Evolutionary conservation across 2,329 filamentous ascomycete genomes (phyloP), one percentile per base, ranked within the genome.

Genomic region (Diaporthe amygdali): DNA sequence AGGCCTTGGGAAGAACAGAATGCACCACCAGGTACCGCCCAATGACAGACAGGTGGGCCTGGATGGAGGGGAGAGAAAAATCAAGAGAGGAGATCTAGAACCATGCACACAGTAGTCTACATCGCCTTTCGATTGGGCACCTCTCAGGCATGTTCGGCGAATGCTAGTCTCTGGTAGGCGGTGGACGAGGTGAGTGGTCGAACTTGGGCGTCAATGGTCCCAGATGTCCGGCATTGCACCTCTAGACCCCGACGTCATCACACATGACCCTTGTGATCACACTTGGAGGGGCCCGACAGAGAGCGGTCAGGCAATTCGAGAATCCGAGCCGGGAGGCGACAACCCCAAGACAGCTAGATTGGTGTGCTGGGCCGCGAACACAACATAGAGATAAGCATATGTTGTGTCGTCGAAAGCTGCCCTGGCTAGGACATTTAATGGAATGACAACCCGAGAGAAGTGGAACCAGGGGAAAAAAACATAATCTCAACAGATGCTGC

Each of bases 171-270:
- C 22, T 14, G 17, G 25, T n/a, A 25, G 54, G 54, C 20, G 15
- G 37, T 27, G 34, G 56, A 14, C 39, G 25, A 61, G 56, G 39
- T 47, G 56, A 47, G 41, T 63, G 41, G 56, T 47, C 41, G 22
- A 63, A 47, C 41, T 20, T 47, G 41, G 59, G 41, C 59, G 59
- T 44, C 59, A 49, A 49, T 49, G 30, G 15, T 37, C 44, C 12
- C 27, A 22, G 12, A 64, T 22, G 59, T 37, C 41, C 59, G 59
- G 41, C 59, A 64, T 32, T 64, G 59, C 59, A 49, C 44, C 30
- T 49, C 41, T 64, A 64, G 59, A 15, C 59, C 44, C 22, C 14
- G 44, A 64, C 59, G 59, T 64, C 59, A 64, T 64, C 59, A 64
- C 59, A 49, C 59, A 64, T 64, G 59, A 64, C 59, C 47, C 44